These are phyloP conservation scores for Datisca glomerata DNA, from an alignment of 306 rosid genomes.

Conservation along the genomic window DNA sequence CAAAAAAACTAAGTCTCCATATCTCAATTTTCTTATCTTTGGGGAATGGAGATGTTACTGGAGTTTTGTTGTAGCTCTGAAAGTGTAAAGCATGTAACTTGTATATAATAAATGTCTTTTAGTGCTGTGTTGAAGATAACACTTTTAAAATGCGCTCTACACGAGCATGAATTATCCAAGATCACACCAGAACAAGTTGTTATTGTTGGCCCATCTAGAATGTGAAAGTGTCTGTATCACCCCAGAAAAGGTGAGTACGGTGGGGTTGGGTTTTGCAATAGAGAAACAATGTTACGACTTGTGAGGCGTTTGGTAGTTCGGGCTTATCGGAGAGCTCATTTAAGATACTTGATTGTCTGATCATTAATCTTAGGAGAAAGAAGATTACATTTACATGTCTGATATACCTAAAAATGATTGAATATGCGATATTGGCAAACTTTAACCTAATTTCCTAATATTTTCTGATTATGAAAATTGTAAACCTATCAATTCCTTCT, in stretches of 20 bases:
- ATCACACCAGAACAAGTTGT: slow-evolving; percentile 3
- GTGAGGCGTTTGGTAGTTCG: slow-evolving; percentile 2
- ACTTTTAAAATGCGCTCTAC: not conserved
- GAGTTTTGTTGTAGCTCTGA: not conserved
- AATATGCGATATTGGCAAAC: not conserved
- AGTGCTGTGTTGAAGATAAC: not conserved
- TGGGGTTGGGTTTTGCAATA: slow-evolving; percentile 6
- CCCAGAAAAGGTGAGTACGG: slow-evolving; percentile 7
- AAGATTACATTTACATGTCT: not conserved
- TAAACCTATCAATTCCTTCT: not conserved
- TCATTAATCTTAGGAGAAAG: not conserved
- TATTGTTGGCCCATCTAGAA: slow-evolving; percentile 5
- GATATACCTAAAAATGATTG: not conserved
- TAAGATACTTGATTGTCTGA: not conserved
- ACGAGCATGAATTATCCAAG: not conserved
- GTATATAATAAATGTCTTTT: not conserved
- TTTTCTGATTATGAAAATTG: not conserved
- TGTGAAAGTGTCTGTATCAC: not conserved
- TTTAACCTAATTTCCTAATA: not conserved
- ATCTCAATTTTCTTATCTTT: no score
- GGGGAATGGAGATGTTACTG: no score
- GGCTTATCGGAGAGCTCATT: slow-evolving; percentile 8
- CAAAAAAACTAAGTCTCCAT: no score
- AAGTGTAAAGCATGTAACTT: not conserved
- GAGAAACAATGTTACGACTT: slow-evolving; percentile 1